Evolutionary conservation across 306 rosid genomes (phyloP), one percentile per base, ranked within the genome.

Genomic region (Pyrus bretschneideri): DNA sequence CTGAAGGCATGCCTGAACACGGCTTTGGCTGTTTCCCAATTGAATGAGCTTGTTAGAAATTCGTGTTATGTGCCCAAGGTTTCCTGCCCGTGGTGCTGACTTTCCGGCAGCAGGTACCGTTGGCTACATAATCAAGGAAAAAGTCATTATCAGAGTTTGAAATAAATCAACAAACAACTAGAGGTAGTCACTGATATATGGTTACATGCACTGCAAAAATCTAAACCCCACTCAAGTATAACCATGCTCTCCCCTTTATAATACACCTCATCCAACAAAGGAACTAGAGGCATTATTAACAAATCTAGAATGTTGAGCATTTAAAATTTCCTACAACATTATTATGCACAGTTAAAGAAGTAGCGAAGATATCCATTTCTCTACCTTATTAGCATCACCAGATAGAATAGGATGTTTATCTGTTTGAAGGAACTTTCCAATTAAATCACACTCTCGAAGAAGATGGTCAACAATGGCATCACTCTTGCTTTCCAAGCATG

Each of bases 401-500:
- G 87, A 86, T 76, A 89, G 85, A 82, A 81, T 61, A 27, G 90
- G 89, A 65, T 87, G 85, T 85, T 82, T 92, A 81, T 96, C 98
- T 8, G 89, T 88, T 75, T 78, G 86, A 75, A 96, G 87, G 85
- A 89, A 54, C 83, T 90, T 89, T 68, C 90, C 97, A 79, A 92
- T 79, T 86, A 96, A 86, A 87, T 91, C 84, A 79, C 98, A 92
- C 71, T 91, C 97, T 76, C 54, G 87, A 60, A 96, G 96, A 82
- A 96, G 90, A 87, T 92, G 96, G 76, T 86, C 86, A 73, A 87
- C 89, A 71, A 91, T 74, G 45, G 76, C 82, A 73, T 91, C 91
- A 51, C 76, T 82, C 91, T 87, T 91, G 79, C 99, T 92, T 76
- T 91, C 99, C 89, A 92, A 89, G 79, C 97, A 92, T 31, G 97